Base-by-base conservation (phyloP, 768 basidiomycete species). In the Russula sp. region DNA sequence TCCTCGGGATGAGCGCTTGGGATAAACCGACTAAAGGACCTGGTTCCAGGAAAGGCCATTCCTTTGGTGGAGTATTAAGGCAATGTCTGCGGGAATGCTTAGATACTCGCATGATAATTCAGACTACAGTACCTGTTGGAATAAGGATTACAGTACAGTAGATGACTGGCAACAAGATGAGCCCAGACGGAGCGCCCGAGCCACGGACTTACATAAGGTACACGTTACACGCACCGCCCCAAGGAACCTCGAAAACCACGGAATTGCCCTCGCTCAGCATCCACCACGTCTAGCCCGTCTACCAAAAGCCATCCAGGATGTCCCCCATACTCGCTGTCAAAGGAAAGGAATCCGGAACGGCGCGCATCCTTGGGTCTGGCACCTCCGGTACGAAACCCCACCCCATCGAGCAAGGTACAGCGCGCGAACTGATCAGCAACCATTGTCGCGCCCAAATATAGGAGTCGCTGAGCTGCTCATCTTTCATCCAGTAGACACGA, bases 401-500 rank as follows among this genome's bases (percentile, higher is more conserved):
- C n/a, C 36, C 36, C 36, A 41, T 18, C 41, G 29, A 42, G n/a
- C 16, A 16, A 39, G n/a, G 22, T 16, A 13, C 13, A 29, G n/a
- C 41, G 29, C 38, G 38, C 45, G 43, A 49, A 41, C 49, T 53
- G 38, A 57, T 45, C 5, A 29, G 32, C n/a, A 18, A 42, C 14
- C 34, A 8, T 16, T 11, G 22, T 43, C 64, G n/a, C 20, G n/a
- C 20, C 16, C 16, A 16, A 51, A 42, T 36, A 25, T 65, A 96
- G 95, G 95, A 70, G 79, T 99, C 69, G 93, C 95, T 67, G 96
- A 99, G 78, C 81, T 99, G 57, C 75, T 97, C 67, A 84, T 98
- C 20, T 97, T 98, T 77, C 94, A 97, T 72, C 94, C 94, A 20
- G 90, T 93, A 25, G 94, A 99, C 75, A 99, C 97, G 1, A 86